phyloP scores from a whole-genome alignment of 164 flowering plant species.

The Aristolochia californica region DNA sequence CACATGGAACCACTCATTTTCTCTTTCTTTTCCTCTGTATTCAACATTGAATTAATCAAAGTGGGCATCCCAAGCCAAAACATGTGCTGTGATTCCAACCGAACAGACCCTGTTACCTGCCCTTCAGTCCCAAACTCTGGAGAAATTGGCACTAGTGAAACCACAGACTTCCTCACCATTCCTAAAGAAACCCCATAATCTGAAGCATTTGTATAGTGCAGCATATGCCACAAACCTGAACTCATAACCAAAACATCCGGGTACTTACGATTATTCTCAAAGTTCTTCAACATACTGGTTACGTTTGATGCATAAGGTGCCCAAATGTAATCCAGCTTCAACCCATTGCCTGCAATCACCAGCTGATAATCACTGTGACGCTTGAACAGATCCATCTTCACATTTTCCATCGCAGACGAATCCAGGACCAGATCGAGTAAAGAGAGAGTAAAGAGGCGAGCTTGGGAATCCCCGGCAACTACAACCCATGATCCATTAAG shows the following conservation, averaged over 20 bases:
- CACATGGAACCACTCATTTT: slow-evolving; percentile 30
- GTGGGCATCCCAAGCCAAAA: slow-evolving; percentile 89
- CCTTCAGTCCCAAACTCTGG: slow-evolving; percentile 25
- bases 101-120: slow-evolving; percentile 31
- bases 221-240: slow-evolving; percentile 91
- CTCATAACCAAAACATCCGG: slow-evolving; percentile 91
- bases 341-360: slow-evolving; percentile 43
- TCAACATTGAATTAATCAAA: slow-evolving; percentile 61
- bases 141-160: slow-evolving; percentile 33
- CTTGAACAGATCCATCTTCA: slow-evolving; percentile 50
- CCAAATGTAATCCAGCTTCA: slow-evolving; percentile 82
- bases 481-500: slow-evolving; percentile 93
- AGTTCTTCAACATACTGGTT: slow-evolving; percentile 30
- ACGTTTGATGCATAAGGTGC: slow-evolving; percentile 57
- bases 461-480: slow-evolving; percentile 89
- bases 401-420: slow-evolving; percentile 25
- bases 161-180: slow-evolving; percentile 27
- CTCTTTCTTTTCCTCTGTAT: slow-evolving; percentile 58
- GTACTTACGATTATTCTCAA: slow-evolving; percentile 22
- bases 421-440: slow-evolving; percentile 52
- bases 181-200: slow-evolving; percentile 44
- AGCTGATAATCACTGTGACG: slow-evolving; percentile 66
- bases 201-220: slow-evolving; percentile 47
- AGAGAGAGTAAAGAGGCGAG: slow-evolving; percentile 46
- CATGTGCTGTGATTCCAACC: slow-evolving; percentile 48